Evolutionary conservation across 129 eudicot genomes (phyloP).

Genomic region (Helichrysum umbraculigerum): DNA sequence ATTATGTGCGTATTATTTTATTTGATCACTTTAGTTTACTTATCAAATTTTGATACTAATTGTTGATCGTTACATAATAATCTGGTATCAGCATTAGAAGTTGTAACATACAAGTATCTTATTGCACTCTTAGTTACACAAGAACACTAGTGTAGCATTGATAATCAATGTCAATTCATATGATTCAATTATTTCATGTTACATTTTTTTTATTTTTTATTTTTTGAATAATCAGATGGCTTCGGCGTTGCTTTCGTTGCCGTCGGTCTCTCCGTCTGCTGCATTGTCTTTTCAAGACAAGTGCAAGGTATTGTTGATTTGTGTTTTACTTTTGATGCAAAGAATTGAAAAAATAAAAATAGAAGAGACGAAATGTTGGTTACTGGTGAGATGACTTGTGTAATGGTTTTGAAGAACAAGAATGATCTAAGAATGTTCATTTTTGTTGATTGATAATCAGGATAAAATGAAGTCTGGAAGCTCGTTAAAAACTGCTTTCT

Average conservation of each 20-base stretch:
- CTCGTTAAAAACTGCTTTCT: constrained; percentile 32
- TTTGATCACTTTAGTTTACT: not conserved
- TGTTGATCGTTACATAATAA: not conserved
- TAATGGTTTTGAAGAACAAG: constrained; percentile 2
- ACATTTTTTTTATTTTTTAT: not conserved
- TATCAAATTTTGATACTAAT: not conserved
- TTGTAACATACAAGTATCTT: no score
- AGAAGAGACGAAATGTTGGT: not conserved
- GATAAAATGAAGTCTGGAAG: constrained; percentile 43
- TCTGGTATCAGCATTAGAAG: not conserved
- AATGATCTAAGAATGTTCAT: not conserved
- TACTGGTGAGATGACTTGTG: not conserved
- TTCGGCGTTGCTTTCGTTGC: constrained; percentile 42
- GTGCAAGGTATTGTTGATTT: constrained; percentile 41
- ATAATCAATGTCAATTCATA: not conserved
- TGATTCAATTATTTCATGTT: not conserved
- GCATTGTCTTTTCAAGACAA: constrained; percentile 42
- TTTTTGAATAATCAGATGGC: constrained; percentile 47
- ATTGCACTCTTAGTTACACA: not conserved
- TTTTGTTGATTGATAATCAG: constrained; percentile 40
- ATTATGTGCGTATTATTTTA: not conserved
- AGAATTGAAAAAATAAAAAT: not conserved
- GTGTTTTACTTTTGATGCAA: not conserved
- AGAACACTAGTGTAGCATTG: not conserved
- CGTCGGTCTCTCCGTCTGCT: constrained; percentile 42